Evolutionary conservation across 257 asterid species (phyloP), one percentile per base, ranked within the genome.

Genomic region (Marsdenia floribunda): DNA sequence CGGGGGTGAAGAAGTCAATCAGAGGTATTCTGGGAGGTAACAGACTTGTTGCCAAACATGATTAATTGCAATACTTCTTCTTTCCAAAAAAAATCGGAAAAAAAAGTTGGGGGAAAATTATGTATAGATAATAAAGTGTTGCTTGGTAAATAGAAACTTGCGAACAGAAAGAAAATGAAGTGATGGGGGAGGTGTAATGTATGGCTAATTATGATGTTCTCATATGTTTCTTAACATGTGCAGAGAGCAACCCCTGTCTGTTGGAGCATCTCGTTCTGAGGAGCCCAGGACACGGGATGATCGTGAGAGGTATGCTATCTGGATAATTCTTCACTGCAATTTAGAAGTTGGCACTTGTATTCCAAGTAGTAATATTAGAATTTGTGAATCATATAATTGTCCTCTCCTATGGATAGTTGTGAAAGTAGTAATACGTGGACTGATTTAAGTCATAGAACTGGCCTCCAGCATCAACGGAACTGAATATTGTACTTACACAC

Each of bases 211-310:
- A 14, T 42, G 47, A 66, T 52, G 37, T 21, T 18, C 12, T 70
- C 16, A 40, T 74, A 19, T 57, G 22, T 57, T 60, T 38, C 73
- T 46, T 68, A 38, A 68, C 73, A 44, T 82, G 68, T 80, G 73
- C 82, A 95, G 98, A 77, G 98, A 94, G 82, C 93, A 85, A 82
- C 81, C 79, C 59, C 97, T 81, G 83, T 19, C 97, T 79, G 97
- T 93, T 67, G 96, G 91, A 82, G 77, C 78, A 87, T 86, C 98
- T 61, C 87, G 90, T 68, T 91, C 99, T 33, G 99, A 86, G 86
- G 99, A 95, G 82, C 98, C 99, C 60, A 91, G 92, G 83, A 86
- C 76, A 66, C 86, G 90, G 54, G 90, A 88, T 74, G 98, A 90
- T 81, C 81, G 86, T 67, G 97, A 88, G 46, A 85, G 96, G 97